These are phyloP conservation scores for Trichoderma hamatum DNA, from an alignment of 2,329 filamentous ascomycete genomes.

Conservation along the genomic window DNA sequence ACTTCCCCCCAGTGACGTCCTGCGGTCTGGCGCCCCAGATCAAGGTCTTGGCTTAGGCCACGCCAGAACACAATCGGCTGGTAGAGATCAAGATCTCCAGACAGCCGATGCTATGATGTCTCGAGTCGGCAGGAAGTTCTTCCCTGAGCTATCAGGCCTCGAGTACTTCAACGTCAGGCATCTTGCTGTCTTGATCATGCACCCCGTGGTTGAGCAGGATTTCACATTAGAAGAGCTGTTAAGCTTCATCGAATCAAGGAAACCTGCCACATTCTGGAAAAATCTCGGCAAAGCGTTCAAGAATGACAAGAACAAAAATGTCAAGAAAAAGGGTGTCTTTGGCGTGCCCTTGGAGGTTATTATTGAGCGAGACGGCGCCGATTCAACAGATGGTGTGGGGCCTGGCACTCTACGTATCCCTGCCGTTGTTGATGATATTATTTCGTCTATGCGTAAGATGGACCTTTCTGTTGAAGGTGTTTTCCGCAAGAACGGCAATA, in stretches of 20 bases:
- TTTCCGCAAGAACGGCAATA: slow-evolving; percentile 98
- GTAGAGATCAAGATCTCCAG: slow-evolving; percentile 55
- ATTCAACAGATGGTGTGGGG: slow-evolving; percentile 96
- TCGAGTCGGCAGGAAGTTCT: slow-evolving; percentile 74
- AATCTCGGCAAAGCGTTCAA: slow-evolving; percentile 97
- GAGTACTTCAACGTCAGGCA: slow-evolving; percentile 98
- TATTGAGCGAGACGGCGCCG: slow-evolving; percentile 89
- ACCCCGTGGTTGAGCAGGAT: slow-evolving; percentile 83
- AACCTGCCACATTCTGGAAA: slow-evolving; percentile 91
- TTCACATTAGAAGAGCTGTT: slow-evolving; percentile 95
- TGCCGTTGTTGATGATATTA: slow-evolving; percentile 90
- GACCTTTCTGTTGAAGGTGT: slow-evolving; percentile 98
- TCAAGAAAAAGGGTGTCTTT: slow-evolving; percentile 93
- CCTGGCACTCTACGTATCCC: slow-evolving; percentile 89
- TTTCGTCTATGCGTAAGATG: slow-evolving; percentile 96
- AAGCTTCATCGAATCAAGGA: slow-evolving; percentile 88
- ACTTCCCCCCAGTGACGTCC: slow-evolving; percentile 62
- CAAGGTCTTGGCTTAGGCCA: slow-evolving; percentile 64
- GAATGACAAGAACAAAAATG: slow-evolving; percentile 73
- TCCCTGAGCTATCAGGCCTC: slow-evolving; percentile 90
- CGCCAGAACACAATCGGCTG: slow-evolving; percentile 61
- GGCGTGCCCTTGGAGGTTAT: slow-evolving; percentile 86
- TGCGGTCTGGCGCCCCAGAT: slow-evolving; percentile 54
- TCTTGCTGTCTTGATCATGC: slow-evolving; percentile 91
- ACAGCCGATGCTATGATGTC: slow-evolving; percentile 57